phyloP scores from a whole-genome alignment of 257 asterid genomes.

The Capsicum rhomboideum region DNA sequence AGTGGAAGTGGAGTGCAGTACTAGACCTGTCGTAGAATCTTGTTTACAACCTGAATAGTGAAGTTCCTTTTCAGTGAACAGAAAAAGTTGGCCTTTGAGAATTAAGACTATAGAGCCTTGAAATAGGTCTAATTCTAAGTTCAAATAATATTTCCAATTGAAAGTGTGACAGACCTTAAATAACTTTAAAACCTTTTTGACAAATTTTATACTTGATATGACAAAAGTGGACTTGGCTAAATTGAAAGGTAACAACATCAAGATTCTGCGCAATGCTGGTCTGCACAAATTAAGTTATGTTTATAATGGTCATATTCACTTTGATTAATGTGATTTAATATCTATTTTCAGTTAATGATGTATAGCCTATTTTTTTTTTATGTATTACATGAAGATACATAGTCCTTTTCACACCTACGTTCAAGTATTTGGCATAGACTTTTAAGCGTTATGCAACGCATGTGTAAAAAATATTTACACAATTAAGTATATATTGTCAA shows the following conservation, averaged over 20 bases:
- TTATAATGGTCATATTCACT: neutral
- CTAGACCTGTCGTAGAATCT: neutral
- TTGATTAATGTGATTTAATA: neutral
- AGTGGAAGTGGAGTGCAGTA: neutral
- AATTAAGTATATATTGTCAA: neutral
- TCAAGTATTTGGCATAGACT: neutral
- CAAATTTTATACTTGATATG: neutral
- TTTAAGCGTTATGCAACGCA: neutral
- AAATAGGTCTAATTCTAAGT: neutral
- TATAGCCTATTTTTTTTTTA: neutral
- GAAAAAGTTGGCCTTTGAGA: neutral
- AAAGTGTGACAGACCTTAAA: neutral
- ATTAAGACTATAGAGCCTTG: neutral
- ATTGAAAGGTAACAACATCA: neutral
- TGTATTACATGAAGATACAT: neutral
- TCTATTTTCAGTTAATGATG: neutral
- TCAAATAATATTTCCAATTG: neutral
- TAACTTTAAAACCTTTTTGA: neutral
- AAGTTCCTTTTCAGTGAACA: neutral
- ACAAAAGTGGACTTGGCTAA: neutral
- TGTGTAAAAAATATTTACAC: neutral
- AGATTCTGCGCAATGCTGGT: neutral
- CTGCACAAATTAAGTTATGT: neutral
- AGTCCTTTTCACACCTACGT: neutral
- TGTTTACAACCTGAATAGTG: neutral